These are phyloP conservation scores for Takashimella tepidaria DNA, from an alignment of 1,284 basidiomycete genomes.

Conservation along the genomic window DNA sequence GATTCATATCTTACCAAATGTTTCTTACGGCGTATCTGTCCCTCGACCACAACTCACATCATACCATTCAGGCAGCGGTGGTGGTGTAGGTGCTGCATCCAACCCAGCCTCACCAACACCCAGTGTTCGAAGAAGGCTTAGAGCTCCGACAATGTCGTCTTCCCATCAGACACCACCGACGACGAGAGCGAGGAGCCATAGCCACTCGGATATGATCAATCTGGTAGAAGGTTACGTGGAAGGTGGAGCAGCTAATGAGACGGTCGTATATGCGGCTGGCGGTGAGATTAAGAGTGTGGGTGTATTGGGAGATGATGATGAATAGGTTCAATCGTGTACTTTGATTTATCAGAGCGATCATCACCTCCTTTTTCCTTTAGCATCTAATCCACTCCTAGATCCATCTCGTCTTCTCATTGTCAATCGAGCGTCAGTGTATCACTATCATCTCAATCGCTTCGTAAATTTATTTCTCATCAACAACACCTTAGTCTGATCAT, in stretches of 20 bases:
- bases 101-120: conserved; percentile 33
- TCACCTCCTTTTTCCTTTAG: too few relatives aligned
- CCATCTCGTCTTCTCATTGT: too few relatives aligned
- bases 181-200: conserved; percentile 34
- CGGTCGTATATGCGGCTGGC: conserved; percentile 42
- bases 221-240: conserved; percentile 45
- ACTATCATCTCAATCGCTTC: neutral
- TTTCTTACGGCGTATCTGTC: neutral
- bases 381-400: too few relatives aligned
- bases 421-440: too few relatives aligned
- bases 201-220: conserved; percentile 42
- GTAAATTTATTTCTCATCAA: too few relatives aligned
- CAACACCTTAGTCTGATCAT: too few relatives aligned
- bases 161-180: conserved; percentile 26
- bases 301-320: conserved; percentile 34
- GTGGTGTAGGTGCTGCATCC: conserved; percentile 2
- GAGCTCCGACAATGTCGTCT: conserved; percentile 24
- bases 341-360: too few relatives aligned
- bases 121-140: conserved; percentile 24
- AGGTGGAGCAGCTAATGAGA: conserved; percentile 45
- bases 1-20: neutral
- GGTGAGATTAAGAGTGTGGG: conserved; percentile 38
- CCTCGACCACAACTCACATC: neutral
- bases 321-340: too few relatives aligned
- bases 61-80: too few relatives aligned